Base-by-base conservation (phyloP, 75 land plant species). In the Larix kaempferi region DNA sequence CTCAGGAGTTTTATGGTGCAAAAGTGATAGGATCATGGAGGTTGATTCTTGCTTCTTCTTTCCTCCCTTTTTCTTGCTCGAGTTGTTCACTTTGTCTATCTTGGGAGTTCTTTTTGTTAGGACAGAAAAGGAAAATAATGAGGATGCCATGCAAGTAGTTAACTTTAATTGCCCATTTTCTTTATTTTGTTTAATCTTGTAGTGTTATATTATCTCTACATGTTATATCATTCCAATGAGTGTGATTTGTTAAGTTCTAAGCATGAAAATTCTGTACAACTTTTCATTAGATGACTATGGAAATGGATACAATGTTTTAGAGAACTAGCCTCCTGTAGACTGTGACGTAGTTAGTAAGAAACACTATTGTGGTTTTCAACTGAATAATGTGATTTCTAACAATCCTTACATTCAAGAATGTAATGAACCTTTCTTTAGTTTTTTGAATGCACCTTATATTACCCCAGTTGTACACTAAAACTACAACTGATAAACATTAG, bases 1-100 rank as follows among this genome's bases (percentile, higher is more conserved):
- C 99, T n/a, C 76, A 87, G 61, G 96, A 98, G 54, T 98, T 94
- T 75, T 84, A 89, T 79, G 99, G 99, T 61, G 99, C 99, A 54
- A 95, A 93, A 81, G 79, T 91, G 21, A 89, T 98, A 59, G 94
- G 94, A 66, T 98, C 99, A 77, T 88, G 98, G 86, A 98, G 99
- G 99, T 97, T 75, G 2, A 21, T 61, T 56, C 4, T 3, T 33
- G 26, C 8, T 56, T 21, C 39, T 52, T 17, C 54, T 59, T 33
- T 23, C 16, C 21, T 74, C 16, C 57, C 57, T 21, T 74, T 74
- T 74, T 8, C 37, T 23, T 19, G 26, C n/a, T 56, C 29, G 54
- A 49, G 12, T 49, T 49, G 12, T 49, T 49, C 54, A 49, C 12
- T 49, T 49, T 10, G 11, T 49, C 54, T 49, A 49, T 49, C 54